Evolutionary conservation across 345 rosid genomes (phyloP), one percentile per base, ranked within the genome.

Genomic region (Eucalyptus regnans): DNA sequence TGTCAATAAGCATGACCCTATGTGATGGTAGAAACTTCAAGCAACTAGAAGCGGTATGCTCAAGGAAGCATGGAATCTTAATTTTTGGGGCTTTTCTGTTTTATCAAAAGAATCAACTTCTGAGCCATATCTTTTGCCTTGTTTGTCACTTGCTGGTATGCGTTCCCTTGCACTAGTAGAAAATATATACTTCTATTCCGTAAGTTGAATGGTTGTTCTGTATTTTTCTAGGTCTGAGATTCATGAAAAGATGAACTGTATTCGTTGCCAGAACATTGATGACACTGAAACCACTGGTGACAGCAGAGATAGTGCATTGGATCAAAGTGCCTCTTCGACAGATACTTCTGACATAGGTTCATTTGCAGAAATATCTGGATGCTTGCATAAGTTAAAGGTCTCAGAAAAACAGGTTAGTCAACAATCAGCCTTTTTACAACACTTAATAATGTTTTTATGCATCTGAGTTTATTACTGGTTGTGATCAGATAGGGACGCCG

Each of bases 191-290:
- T 58, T 17, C 14, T 58, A 83, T 8, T 87, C 50, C 12, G 1
- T n/a, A 29, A 56, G 12, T 51, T 60, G 52, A 13, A 18, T 64
- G 2, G 1, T 18, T 16, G n/a, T 52, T 25, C 88, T 84, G 81
- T 62, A 89, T n/a, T 52, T 23, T 66, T 86, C 50, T 90, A 97
- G 99, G 95, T 97, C 99, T 76, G 98, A 97, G 92, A 96, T 96
- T 91, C 99, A 97, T 92, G 97, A 94, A 88, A 97, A 96, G 71
- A 94, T 96, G 97, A 94, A 93, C 92, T 96, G 99, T 91, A 86
- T 43, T 84, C 96, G 99, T 88, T 97, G 99, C 91, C 92, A 89
- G 89, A 86, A 86, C 86, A 16, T 88, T 89, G 91, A 89, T 58
- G 91, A 87, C 68, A 88, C 88, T 25, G 92, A 92, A 87, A 91